A percentile compares a stretch with the other conserved stretches of the same genome.
Conservation (phyloP, 2,329 filamentous ascomycete species). For the Fusarium setosum region DNA sequence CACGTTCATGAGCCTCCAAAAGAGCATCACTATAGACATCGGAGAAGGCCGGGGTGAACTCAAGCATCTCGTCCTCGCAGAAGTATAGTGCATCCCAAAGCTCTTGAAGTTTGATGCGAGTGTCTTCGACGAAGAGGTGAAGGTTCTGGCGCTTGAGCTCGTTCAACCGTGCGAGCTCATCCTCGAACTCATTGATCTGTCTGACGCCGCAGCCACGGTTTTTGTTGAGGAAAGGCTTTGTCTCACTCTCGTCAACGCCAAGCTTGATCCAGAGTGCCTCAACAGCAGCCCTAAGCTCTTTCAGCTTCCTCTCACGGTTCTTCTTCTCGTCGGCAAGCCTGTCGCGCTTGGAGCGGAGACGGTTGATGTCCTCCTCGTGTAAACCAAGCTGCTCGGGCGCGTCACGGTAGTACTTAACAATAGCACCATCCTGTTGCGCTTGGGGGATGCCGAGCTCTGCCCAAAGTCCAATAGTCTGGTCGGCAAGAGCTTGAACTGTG, state of each 20-base stretch:
- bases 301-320: constrained; percentile 79
- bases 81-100: constrained; percentile 96
- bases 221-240: constrained; percentile 84
- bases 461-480: constrained; percentile 94
- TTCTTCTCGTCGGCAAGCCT: constrained; percentile 91
- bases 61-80: constrained; percentile 98
- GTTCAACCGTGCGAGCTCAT: constrained; percentile 86
- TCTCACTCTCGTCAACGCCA: constrained; percentile 83
- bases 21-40: constrained; percentile 97
- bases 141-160: constrained; percentile 96
- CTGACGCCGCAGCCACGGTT: constrained; percentile 93
- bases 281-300: constrained; percentile 81
- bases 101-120: constrained; percentile 88
- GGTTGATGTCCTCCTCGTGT: constrained; percentile 84
- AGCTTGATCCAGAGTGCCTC: constrained; percentile 91
- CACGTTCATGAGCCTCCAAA: constrained; percentile 92
- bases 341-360: constrained; percentile 80
- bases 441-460: constrained; percentile 95
- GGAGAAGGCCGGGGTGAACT: constrained; percentile 96
- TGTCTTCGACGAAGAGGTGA: constrained; percentile 95
- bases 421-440: constrained; percentile 86
- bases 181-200: constrained; percentile 95
- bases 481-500: constrained; percentile 78
- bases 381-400: constrained; percentile 94
- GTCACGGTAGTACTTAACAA: constrained; percentile 91